phyloP scores from a whole-genome alignment of 2,329 filamentous ascomycete species.

The Tympanopsis confertula region DNA sequence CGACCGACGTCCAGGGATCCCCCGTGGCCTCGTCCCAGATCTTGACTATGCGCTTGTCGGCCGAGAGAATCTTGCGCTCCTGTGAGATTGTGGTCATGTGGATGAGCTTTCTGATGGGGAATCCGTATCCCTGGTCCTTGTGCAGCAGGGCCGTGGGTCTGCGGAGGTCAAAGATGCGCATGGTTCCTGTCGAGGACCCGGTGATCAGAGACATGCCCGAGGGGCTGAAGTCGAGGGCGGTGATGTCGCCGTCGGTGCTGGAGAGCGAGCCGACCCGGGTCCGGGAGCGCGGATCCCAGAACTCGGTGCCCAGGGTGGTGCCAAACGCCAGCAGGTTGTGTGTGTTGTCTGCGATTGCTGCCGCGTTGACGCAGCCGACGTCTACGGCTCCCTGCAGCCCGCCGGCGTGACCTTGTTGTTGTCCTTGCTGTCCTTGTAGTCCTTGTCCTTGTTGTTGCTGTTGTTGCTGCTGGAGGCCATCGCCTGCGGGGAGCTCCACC shows the following conservation, averaged over 20 bases:
- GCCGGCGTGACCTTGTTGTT: conserved; percentile 57
- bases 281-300: conserved; percentile 84
- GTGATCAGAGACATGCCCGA: conserved; percentile 77
- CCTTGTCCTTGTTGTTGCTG: too few relatives aligned
- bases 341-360: conserved; percentile 73
- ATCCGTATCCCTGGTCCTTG: conserved; percentile 94
- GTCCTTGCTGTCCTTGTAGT: too few relatives aligned
- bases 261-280: conserved; percentile 69
- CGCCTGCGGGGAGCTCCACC: conserved; percentile 78
- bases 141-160: conserved; percentile 74
- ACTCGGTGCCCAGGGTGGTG: conserved; percentile 88
- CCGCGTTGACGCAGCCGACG: conserved; percentile 77
- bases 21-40: conserved; percentile 81
- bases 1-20: conserved; percentile 86
- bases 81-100: conserved; percentile 61
- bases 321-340: conserved; percentile 90
- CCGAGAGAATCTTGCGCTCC: conserved; percentile 78
- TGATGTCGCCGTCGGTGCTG: conserved; percentile 61
- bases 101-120: conserved; percentile 75
- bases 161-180: conserved; percentile 85
- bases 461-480: conserved; percentile 30
- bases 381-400: conserved; percentile 78
- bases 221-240: conserved; percentile 73
- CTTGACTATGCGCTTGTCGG: conserved; percentile 94
- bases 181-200: conserved; percentile 76